Evolutionary conservation across 352 stramenopile genomes (phyloP), one percentile per base, ranked within the genome.

Genomic region (Pythium folliculosum): DNA sequence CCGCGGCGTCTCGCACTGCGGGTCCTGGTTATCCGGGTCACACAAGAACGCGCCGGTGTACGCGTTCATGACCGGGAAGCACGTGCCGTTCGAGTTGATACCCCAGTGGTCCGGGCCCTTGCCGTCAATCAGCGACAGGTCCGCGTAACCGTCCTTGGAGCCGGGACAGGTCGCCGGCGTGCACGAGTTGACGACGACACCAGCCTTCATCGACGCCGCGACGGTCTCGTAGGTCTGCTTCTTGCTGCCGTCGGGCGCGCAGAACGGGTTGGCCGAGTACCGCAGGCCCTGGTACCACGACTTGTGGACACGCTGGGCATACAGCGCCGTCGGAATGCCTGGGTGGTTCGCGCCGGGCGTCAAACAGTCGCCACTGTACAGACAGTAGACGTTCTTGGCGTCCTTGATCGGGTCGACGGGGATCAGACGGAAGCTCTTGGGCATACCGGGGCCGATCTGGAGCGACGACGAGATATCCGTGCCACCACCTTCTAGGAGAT

Each of bases 401-500:
- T 52, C 70, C 5, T 60, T 65, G 51, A n/a, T 43, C 4, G 35
- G 35, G 51, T 45, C n/a, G 17, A 58, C n/a, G 0, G 27, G 27
- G 22, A 67, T 58, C 25, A 76, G 55, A 38, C 73, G 66, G 30
- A 70, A 79, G 48, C 77, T 44, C 6, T 51, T 53, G 30, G 76
- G 76, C 63, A 77, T 77, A 8, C 78, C 84, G 0, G 78, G 77
- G 13, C 63, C 69, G 30, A 95, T 77, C 70, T 97, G 91, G 16
- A 95, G 75, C 38, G 88, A 95, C 55, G 84, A 84, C 27, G 86
- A 96, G 71, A 94, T 69, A 60, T 69, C 52, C 77, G 51, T 48
- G 12, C 70, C 73, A 52, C 70, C 73, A 77, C 86, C 80, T 97
- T 80, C 92, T 10, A 98, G 72, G 27, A 98, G 79, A 77, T 98